Base-by-base conservation (phyloP, 2,329 filamentous ascomycete species). In the Trichoderma oligosporum region DNA sequence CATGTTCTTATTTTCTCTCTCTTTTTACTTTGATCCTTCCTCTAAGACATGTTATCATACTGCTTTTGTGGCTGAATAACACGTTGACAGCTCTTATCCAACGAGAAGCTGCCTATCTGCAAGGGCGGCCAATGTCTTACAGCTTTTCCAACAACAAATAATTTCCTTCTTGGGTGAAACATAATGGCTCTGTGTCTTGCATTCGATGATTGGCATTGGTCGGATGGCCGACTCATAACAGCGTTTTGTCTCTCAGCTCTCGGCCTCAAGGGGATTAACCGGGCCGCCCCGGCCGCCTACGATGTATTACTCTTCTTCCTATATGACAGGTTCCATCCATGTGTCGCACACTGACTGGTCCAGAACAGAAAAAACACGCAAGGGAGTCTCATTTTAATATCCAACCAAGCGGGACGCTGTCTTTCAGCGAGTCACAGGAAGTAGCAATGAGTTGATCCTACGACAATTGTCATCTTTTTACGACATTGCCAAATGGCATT, bases 321-420 rank as follows among this genome's bases (percentile, higher is more conserved):
- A 29, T 20, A n/a, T 20, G 39, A 3, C 22, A 16, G 12, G 27
- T 45, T 44, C 41, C 22, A 3, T 8, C 14, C 12, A 14, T 20
- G 5, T 31, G 41, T 38, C 24, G 41, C 33, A 35, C 35, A 38
- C 16, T 46, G 39, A 45, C 39, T 55, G 41, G 51, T 8, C 31
- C 29, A 36, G 24, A 11, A 29, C 8, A 20, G 41, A 5, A n/a
- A 16, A 25, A 3, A n/a, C 16, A 46, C 16, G 31, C 51, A 38
- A 55, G 51, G 41, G 31, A 38, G 51, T 55, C 41, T 55, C 38
- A 55, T 20, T 44, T 20, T 29, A 55, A 55, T 38, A 36, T 46
- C 31, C 31, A 55, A 38, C 27, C 29, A 11, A 31, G 31, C 12
- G 24, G 20, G 18, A 55, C 25, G 12, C 2, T 18, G 2, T 33